A percentile compares a stretch with the other conserved stretches of the same genome.
phyloP scores from a whole-genome alignment of 306 rosid species.

The Astragalus membranaceus region DNA sequence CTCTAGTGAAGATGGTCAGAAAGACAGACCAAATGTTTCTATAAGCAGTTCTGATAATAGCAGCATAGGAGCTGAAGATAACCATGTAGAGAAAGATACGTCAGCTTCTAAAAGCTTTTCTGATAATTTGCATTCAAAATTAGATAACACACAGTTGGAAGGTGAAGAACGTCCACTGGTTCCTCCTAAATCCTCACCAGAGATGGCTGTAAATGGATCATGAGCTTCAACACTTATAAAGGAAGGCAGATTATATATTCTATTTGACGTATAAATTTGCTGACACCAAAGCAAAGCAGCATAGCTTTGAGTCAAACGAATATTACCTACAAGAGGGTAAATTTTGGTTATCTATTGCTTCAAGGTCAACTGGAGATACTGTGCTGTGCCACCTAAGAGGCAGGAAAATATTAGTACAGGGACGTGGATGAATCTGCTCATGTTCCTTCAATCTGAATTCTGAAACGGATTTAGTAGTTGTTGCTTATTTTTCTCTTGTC shows the following conservation, averaged over 20 bases:
- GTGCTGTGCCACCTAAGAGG: slow-evolving; percentile 47
- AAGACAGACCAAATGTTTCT: slow-evolving; percentile 32
- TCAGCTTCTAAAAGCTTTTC: slow-evolving; percentile 52
- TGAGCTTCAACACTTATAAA: slow-evolving; percentile 28
- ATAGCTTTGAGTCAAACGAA: slow-evolving; percentile 19
- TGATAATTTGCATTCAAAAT: slow-evolving; percentile 43
- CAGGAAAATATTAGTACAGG: slow-evolving; percentile 30
- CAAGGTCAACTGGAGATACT: slow-evolving; percentile 36
- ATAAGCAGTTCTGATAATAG: slow-evolving; percentile 36
- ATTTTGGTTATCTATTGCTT: slow-evolving; percentile 33
- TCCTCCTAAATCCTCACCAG: slow-evolving; percentile 77
- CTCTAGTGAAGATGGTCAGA: slow-evolving; percentile 36
- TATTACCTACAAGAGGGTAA: slow-evolving; percentile 29
- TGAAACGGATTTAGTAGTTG: slow-evolving; percentile 24
- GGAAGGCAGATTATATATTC: slow-evolving; percentile 23
- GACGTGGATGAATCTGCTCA: slow-evolving; percentile 30
- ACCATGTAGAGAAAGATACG: slow-evolving; percentile 48
- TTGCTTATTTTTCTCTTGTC: slow-evolving; percentile 33
- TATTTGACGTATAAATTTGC: slow-evolving; percentile 31
- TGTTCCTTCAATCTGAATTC: slow-evolving; percentile 24
- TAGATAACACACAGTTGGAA: slow-evolving; percentile 57
- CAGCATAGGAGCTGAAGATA: slow-evolving; percentile 35
- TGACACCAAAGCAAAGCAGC: slow-evolving; percentile 31
- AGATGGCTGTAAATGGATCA: slow-evolving; percentile 91
- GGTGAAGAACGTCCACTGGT: slow-evolving; percentile 70